Evolutionary conservation across 495 filamentous ascomycete species (phyloP), one percentile per base, ranked within the genome.

Genomic region (Hyaloscypha finlandica): DNA sequence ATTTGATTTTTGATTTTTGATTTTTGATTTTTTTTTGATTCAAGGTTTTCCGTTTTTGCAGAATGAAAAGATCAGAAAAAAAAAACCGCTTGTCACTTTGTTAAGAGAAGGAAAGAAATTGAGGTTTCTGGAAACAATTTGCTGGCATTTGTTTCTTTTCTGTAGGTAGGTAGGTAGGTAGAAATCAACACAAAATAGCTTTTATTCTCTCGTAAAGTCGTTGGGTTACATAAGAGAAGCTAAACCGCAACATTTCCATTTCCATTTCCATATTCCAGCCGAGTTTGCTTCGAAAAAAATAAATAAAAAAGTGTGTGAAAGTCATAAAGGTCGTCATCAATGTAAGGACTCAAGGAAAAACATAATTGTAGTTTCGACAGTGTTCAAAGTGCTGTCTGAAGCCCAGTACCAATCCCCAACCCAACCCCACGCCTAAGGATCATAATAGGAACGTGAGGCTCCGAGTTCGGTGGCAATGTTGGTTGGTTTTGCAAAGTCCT

Each of bases 141-240:
- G 32, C 32, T 57, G 55, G 55, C 32, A 57, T 57, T 57, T 31
- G 20, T 8, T 32, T 25, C 25, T 25, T 25, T 25, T 31, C 32
- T 33, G 29, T 57, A 25, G n/a, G n/a, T n/a, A n/a, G n/a, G n/a
- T n/a, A n/a, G n/a, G n/a, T n/a, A 19, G 53, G 12, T 57, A 31
- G 55, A 31, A 31, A 31, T 57, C 65, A 71, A 72, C 66, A 69
- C 61, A 69, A 61, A 69, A 61, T 30, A 63, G 67, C 64, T 72
- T 72, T 72, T 72, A 67, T 65, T 69, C 61, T 72, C 70, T 72
- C 70, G 61, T 72, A 64, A 72, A 65, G 66, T 72, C 70, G 65
- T 67, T 66, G 25, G 65, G 67, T 64, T 72, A 70, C 70, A 70
- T 72, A 67, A 68, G 64, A 72, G 70, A 68, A 72, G 48, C 59